Evolutionary conservation across 768 basidiomycete species (phyloP), one percentile per base, ranked within the genome.

Genomic region (Cystoderma amianthinum): DNA sequence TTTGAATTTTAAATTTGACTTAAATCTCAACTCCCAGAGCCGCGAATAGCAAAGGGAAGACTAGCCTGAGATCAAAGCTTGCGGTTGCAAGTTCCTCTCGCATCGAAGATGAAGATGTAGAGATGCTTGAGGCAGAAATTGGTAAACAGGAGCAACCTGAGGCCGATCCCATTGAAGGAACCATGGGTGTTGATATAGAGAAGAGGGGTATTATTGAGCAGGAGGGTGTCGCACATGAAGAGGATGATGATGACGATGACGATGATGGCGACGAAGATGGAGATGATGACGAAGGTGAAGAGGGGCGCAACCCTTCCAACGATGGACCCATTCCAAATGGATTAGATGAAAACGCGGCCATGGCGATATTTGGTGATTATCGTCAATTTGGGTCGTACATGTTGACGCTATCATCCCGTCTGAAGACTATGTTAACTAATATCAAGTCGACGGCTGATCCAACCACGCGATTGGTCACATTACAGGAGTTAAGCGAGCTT

Each of bases 401-500:
- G 86, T 76, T 88, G 52, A 87, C 87, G 20, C 76, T 95, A 36
- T 84, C 85, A 17, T 78, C 78, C 20, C 85, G 94, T 36, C 79
- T 97, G 59, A 94, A 93, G 73, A 82, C 78, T 4, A 85, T 95
- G 76, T 69, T 96, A 45, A 84, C 75, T 61, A 89, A 89, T 60
- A 89, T 95, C 78, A 86, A 87, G 62, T 57, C 77, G 17, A 80
- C 82, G 20, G 85, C 89, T 22, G 88, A 88, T 57, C 82, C 88
- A 9, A 89, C 85, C 0, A 86, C 82, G 30, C 84, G 93, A 36
- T 77, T 97, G 20, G 65, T 91, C 33, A 93, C 94, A 3, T 67
- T 99, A 20, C 93, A 97, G 56, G 95, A 99, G 54, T 75, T 96
- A 39, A 92, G 89, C 64, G 95, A 98, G 58, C 62, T 97, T 23